phyloP scores from a whole-genome alignment of 1,284 basidiomycete species.

The Irpex sp. region DNA sequence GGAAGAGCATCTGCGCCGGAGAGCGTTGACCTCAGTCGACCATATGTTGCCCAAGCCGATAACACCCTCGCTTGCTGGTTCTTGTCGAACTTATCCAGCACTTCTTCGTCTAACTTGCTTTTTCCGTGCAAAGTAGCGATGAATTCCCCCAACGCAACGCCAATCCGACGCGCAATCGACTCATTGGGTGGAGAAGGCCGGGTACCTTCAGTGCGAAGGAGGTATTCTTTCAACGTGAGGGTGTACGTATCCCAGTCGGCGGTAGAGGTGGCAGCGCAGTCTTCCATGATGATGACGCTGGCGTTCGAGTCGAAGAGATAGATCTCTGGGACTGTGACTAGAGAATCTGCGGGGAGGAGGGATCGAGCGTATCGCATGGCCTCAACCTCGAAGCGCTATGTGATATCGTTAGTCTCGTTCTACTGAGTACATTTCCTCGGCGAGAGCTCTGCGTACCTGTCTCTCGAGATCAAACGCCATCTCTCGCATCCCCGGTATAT shows the following conservation, averaged over 20 bases:
- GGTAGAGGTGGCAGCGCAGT: slow-evolving; percentile 25
- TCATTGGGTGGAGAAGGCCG: slow-evolving; percentile 31
- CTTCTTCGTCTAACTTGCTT: slow-evolving; percentile 28
- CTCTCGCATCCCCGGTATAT: slow-evolving; percentile 24
- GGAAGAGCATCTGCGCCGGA: slow-evolving; percentile 29
- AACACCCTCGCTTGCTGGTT: slow-evolving; percentile 41
- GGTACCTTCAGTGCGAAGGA: slow-evolving; percentile 21
- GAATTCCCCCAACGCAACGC: slow-evolving; percentile 47
- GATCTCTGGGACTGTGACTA: slow-evolving; percentile 46
- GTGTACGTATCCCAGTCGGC: slow-evolving; percentile 34
- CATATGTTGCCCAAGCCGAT: slow-evolving; percentile 44
- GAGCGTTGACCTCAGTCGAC: slow-evolving; percentile 43
- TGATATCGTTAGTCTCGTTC: background rate
- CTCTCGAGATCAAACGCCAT: slow-evolving; percentile 40
- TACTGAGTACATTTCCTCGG: background rate
- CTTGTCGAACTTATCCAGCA: slow-evolving; percentile 34
- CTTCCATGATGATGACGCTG: slow-evolving; percentile 58
- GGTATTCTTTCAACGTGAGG: slow-evolving; percentile 34
- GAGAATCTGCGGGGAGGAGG: slow-evolving; percentile 28
- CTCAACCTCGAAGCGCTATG: slow-evolving; percentile 43
- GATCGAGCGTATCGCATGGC: slow-evolving; percentile 40
- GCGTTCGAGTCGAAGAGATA: slow-evolving; percentile 44
- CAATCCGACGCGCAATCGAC: slow-evolving; percentile 32
- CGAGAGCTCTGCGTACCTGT: slow-evolving; percentile 42
- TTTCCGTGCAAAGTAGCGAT: slow-evolving; percentile 44